Base-by-base conservation (phyloP, 2,329 filamentous ascomycete genomes). In the Penicillium sp. region DNA sequence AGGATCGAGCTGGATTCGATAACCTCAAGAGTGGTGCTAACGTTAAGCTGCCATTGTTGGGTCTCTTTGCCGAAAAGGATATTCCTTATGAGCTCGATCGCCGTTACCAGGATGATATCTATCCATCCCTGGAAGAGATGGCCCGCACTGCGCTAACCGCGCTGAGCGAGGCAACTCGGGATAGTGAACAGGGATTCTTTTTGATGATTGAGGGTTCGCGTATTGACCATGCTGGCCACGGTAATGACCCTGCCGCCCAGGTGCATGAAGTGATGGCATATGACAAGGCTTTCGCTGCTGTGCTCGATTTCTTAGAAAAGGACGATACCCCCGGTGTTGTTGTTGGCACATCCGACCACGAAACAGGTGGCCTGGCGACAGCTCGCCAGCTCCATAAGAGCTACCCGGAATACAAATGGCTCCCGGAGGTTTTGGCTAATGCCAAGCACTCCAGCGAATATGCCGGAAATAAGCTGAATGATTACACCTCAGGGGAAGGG, bases 191-290 rank as follows among this genome's bases (percentile, higher is more conserved):
- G 74, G 94, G 94, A 4, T 99, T 97, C 80, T 99, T 99, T 76
- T 80, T 99, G 65, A 96, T 99, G 93, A 95, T 99, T 57, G 94
- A 99, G 75, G 94, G 92, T 4, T 96, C 91, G 66, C 84, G 94
- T 37, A 97, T 99, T 66, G 94, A 99, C 68, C 94, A 99, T 71
- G 93, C 94, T 3, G 94, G 92, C 6, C 90, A 94, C 70, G 84
- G 83, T 59, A 94, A 94, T 64, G 90, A 94, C 65, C 90, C 90
- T 0, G 90, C 88, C 9, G 89, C 90, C 1, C 90, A 94, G 68
- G 90, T 93, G 10, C 87, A 90, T 63, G 94, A 99, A 74, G 93
- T 99, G 0, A 80, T 97, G n/a, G 93, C 92, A 48, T 99, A 96
- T 67, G 94, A 99, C 79, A 86, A 84, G 72, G 83, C 94, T 1